Conservation (phyloP, 225 moss, liverwort and hornwort species). For the Lunularia cruciata region DNA sequence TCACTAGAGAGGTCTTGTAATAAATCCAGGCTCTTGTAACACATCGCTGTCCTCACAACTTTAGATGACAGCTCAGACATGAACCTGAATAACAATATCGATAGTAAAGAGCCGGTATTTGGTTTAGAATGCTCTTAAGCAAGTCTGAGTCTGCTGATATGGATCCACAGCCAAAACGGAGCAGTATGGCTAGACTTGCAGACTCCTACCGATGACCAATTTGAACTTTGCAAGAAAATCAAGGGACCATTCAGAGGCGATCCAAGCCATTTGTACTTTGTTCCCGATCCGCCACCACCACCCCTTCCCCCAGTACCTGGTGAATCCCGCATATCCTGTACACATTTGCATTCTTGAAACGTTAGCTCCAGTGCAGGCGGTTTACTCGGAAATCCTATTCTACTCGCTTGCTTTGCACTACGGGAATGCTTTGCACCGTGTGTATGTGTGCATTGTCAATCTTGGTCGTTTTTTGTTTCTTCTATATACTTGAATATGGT, state of each 20-base stretch:
- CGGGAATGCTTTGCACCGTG: neutral
- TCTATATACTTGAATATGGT: too few relatives aligned
- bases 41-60: too few relatives aligned
- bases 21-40: too few relatives aligned
- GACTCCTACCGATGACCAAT: slow-evolving; percentile 71
- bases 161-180: slow-evolving; percentile 75
- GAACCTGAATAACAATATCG: too few relatives aligned
- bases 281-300: slow-evolving; percentile 62
- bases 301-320: slow-evolving; percentile 27
- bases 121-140: too few relatives aligned
- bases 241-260: slow-evolving; percentile 84
- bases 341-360: too few relatives aligned
- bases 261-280: slow-evolving; percentile 65
- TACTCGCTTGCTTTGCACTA: neutral
- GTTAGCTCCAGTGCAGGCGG: too few relatives aligned
- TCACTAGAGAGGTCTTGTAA: too few relatives aligned
- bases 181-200: slow-evolving; percentile 89
- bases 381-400: neutral
- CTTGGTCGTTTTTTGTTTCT: too few relatives aligned
- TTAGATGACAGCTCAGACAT: too few relatives aligned
- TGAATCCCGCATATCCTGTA: slow-evolving; percentile 18
- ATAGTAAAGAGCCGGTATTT: neutral
- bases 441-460: too few relatives aligned
- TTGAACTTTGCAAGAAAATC: slow-evolving; percentile 69
- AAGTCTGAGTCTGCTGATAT: neutral